phyloP scores from a whole-genome alignment of 2,329 filamentous ascomycete genomes.

The Periconia sp. region DNA sequence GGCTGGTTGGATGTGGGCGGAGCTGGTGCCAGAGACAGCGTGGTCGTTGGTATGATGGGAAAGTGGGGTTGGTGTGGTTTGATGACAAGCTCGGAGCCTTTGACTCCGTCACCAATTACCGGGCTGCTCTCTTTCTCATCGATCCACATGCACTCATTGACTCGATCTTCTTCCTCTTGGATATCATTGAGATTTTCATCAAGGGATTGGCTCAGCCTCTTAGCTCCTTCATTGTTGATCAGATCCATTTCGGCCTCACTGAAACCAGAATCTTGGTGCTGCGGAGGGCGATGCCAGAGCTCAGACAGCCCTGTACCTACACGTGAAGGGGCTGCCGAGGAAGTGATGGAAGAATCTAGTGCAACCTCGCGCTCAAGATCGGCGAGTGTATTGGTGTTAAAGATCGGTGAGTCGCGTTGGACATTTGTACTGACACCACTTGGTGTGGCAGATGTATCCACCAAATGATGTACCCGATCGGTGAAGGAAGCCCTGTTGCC shows the following conservation, averaged over 20 bases:
- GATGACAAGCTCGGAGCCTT: conserved; percentile 15
- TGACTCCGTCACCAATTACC: conserved; percentile 18
- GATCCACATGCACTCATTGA: conserved; percentile 29
- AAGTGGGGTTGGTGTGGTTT: conserved; percentile 5
- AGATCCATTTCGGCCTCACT: conserved; percentile 22
- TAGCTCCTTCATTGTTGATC: conserved; percentile 16
- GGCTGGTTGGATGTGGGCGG: background rate
- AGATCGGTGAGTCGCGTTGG: conserved; percentile 13
- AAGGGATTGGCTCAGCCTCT: background rate
- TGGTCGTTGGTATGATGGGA: conserved; percentile 5
- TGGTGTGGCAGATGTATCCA: conserved; percentile 5
- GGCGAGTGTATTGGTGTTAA: conserved; percentile 24
- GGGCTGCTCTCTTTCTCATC: conserved; percentile 19
- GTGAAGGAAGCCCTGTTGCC: conserved; percentile 36
- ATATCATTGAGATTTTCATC: conserved; percentile 15
- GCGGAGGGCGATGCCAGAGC: conserved; percentile 30
- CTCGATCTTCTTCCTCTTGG: conserved; percentile 18
- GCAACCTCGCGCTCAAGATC: conserved; percentile 36
- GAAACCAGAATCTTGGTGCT: conserved; percentile 42
- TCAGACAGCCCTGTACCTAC: conserved; percentile 27
- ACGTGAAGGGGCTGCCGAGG: conserved; percentile 26
- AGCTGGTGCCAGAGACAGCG: background rate
- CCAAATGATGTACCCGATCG: conserved; percentile 36
- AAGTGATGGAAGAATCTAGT: conserved; percentile 28
- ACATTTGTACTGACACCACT: background rate